Evolutionary conservation across 2,329 filamentous ascomycete genomes (phyloP), one percentile per base, ranked within the genome.

Genomic region (Pseudogymnoascus sp.): DNA sequence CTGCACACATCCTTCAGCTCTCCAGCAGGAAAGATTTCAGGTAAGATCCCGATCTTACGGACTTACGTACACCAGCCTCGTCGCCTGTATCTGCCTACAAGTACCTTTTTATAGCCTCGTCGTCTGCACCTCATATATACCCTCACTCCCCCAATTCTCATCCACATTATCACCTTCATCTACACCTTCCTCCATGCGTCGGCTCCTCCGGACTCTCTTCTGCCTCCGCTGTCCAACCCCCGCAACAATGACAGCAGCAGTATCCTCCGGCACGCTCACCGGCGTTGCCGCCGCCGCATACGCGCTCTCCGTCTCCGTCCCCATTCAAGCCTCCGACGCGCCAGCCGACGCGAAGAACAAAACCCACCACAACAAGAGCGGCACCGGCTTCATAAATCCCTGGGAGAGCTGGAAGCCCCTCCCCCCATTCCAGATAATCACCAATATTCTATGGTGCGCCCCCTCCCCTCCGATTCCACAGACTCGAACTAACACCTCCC

Each of bases 351-450:
- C 77, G 7, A 74, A 75, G 44, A 75, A 76, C 15, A 78, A 79
- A 68, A 69, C 69, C 40, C 82, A 85, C 75, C 82, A 84, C 74
- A 70, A 77, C 63, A 79, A 80, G 69, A 69, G 78, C 66, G 80
- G 80, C 11, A 82, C 80, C 63, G 82, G 82, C 4, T 85, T 83
- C 68, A 71, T 71, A n/a, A 85, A 85, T 71, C 82, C 82, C 0
- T 85, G 82, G 82, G 76, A 79, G 5, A 82, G 79, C n/a, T 84
- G 77, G 68, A 67, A 64, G 11, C 77, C 82, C 4, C 68, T 74
- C 13, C 71, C 65, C 56, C 68, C 29, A 0, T 9, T 60, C 61
- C 6, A 72, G 15, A 75, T 83, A 26, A 31, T 75, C 5, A 63
- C 66, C 61, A 72, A 69, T 37, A 73, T 82, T 64, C 29, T 77